These are phyloP conservation scores for Acacia crassicarpa DNA, from an alignment of 306 rosid genomes.

Conservation along the genomic window DNA sequence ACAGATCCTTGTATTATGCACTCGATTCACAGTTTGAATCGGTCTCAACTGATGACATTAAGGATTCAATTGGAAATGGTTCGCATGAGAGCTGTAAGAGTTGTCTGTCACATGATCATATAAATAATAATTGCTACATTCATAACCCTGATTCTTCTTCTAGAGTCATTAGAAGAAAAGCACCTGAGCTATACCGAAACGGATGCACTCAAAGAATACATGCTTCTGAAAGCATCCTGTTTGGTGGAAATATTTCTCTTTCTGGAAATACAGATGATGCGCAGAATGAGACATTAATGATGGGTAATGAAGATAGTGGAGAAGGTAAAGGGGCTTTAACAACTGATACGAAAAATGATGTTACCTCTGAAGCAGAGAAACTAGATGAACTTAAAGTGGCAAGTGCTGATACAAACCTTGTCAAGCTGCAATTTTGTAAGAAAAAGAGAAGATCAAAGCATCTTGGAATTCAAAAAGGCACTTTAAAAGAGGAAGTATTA, in stretches of 20 bases:
- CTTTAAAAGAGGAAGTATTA: background rate
- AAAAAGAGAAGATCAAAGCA: conserved; percentile 41
- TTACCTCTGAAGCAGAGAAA: conserved; percentile 19
- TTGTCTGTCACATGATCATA: conserved; percentile 38
- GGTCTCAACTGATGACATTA: conserved; percentile 16
- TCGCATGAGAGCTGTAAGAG: conserved; percentile 37
- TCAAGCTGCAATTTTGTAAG: conserved; percentile 14
- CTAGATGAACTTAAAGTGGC: conserved; percentile 28
- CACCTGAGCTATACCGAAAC: conserved; percentile 65
- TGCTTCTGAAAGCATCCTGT: conserved; percentile 69
- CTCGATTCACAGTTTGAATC: conserved; percentile 41
- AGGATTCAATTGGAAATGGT: conserved; percentile 35
- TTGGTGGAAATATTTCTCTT: conserved; percentile 48
- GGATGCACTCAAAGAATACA: conserved; percentile 86
- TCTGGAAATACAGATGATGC: conserved; percentile 33
- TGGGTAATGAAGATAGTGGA: conserved; percentile 44
- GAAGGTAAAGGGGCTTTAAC: conserved; percentile 12
- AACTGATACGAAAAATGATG: conserved; percentile 24
- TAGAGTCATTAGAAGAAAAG: conserved; percentile 71
- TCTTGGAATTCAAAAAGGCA: conserved; percentile 1
- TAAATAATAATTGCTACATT: conserved; percentile 46
- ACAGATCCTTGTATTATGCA: conserved; percentile 26
- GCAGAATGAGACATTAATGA: conserved; percentile 27
- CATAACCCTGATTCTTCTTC: conserved; percentile 67
- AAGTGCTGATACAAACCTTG: conserved; percentile 2